These are phyloP conservation scores for Cryptococcus sp. DNA, from an alignment of 1,284 basidiomycete genomes.

Conservation along the genomic window DNA sequence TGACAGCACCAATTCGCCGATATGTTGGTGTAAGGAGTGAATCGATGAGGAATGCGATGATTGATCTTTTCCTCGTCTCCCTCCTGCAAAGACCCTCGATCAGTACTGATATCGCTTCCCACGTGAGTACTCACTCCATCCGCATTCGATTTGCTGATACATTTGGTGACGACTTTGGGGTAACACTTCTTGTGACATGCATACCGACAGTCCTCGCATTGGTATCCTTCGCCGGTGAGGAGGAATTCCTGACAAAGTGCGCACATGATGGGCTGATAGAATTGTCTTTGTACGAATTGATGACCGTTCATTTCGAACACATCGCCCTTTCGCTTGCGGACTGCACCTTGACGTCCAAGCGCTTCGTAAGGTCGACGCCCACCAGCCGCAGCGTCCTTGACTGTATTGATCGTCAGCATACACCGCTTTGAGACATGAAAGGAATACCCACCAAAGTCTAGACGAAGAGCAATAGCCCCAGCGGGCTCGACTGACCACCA, in stretches of 20 bases:
- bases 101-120: background rate
- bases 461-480: constrained; percentile 80
- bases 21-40: constrained; percentile 95
- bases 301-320: constrained; percentile 99
- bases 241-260: constrained; percentile 98
- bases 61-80: constrained; percentile 99
- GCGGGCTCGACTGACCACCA: constrained; percentile 99
- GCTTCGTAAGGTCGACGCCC: constrained; percentile 90
- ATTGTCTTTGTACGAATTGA: constrained; percentile 95
- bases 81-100: constrained; percentile 60
- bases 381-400: constrained; percentile 88
- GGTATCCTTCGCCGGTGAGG: constrained; percentile 94
- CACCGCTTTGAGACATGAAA: background rate
- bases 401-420: constrained; percentile 54
- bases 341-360: constrained; percentile 94
- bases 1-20: constrained; percentile 99
- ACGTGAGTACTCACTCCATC: constrained; percentile 64
- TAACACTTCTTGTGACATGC: constrained; percentile 99
- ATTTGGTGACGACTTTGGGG: constrained; percentile 98
- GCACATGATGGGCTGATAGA: constrained; percentile 98
- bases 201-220: constrained; percentile 99
- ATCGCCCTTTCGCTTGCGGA: constrained; percentile 96
- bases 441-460: constrained; percentile 81
- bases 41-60: constrained; percentile 97
- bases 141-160: constrained; percentile 94